Base-by-base conservation (phyloP, 164 flowering plant genomes). In the Macadamia tetraphylla region DNA sequence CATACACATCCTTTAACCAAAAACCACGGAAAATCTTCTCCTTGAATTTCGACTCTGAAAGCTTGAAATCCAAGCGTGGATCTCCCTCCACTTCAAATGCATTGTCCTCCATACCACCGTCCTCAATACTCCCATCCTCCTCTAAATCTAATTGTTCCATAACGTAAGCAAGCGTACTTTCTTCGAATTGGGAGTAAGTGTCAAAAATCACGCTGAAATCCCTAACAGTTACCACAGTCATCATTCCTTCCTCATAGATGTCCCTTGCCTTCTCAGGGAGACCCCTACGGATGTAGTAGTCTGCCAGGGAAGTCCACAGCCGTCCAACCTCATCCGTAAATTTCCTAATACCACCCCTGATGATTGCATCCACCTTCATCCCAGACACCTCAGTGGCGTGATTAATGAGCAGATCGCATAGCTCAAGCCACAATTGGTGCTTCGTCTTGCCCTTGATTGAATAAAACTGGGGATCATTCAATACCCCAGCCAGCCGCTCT, bases 271-370 rank as follows among this genome's bases (percentile, higher is more conserved):
- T 94, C 84, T 90, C 96, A 29, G 81, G 77, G 77, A 89, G 77
- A 29, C 81, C 81, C 67, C 94, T 81, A 71, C 96, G 74, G 9
- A 94, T 86, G 69, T 91, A 94, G 75, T 88, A 90, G 78, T 90
- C 97, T 0, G 97, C 97, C 18, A 93, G 81, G 0, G 97, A 89
- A 0, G 98, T 91, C 98, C 98, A 93, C 23, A 93, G 64, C 82
- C 92, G 74, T 60, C 97, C 98, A 18, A 93, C 97, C 78, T 93
- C 96, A 75, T 93, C 91, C 0, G 96, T 93, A 69, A 87, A 93
- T 81, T 93, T 91, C 83, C 88, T 80, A 77, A 93, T 91, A 70
- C 98, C 98, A 9, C 98, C 98, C 29, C 98, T 73, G 65, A 93
- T 91, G 13, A 90, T 91, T 0, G 94, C 97, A 76, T 94, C 98